A percentile compares a stretch with the other conserved stretches of the same genome.
phyloP scores from a whole-genome alignment of 441 rosid species.

The Adansonia grandidieri region DNA sequence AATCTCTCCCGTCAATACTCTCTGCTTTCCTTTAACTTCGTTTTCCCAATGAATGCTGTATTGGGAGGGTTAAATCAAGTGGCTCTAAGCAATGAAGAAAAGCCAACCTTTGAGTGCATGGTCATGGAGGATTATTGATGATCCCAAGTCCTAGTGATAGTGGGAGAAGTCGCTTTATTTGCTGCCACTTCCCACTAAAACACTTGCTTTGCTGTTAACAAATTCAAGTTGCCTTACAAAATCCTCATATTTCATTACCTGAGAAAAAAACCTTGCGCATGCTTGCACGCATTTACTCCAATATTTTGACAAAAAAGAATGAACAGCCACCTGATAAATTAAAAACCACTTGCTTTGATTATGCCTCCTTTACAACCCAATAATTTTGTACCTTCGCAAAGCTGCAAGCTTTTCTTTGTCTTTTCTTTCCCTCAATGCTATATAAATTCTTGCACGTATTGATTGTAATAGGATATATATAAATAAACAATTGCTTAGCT shows the following conservation, averaged over 20 bases:
- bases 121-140: too few species aligned
- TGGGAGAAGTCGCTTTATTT: conserved; percentile 1
- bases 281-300: conserved; percentile 7
- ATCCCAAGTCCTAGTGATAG: not conserved
- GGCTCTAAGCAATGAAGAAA: not conserved
- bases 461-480: not conserved
- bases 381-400: not conserved
- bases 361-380: not conserved
- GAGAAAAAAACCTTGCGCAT: not conserved
- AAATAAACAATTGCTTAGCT: not conserved
- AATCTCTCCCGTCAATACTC: too few species aligned
- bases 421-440: not conserved
- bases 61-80: not conserved
- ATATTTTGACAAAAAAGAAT: not conserved
- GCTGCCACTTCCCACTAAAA: not conserved
- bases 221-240: conserved; percentile 5
- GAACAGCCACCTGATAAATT: not conserved
- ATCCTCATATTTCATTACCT: not conserved
- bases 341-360: not conserved
- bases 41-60: too few species aligned
- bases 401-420: not conserved
- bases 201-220: conserved; percentile 2
- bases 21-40: too few species aligned
- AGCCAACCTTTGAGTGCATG: not conserved
- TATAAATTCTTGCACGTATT: not conserved